Conservation (phyloP, 257 asterid genomes). For the Solanum boliviense region DNA sequence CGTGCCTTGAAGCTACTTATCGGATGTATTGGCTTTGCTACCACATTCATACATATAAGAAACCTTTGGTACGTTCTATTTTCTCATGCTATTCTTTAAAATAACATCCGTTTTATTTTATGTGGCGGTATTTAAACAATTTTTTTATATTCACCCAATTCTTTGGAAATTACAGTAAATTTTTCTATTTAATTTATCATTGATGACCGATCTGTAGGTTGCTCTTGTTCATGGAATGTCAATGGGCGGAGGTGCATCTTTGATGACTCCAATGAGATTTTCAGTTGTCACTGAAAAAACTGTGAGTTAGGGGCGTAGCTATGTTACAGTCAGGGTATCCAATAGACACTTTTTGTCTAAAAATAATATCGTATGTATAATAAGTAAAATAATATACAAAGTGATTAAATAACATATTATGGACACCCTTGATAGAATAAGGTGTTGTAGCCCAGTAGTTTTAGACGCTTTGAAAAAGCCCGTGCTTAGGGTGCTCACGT, state of each 20-base stretch:
- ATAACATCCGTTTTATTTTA: no score
- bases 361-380: no score
- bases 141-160: neutral
- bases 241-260: slow-evolving; percentile 94
- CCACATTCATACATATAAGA: slow-evolving; percentile 82
- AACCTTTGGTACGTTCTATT: slow-evolving; percentile 41
- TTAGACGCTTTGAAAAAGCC: no score
- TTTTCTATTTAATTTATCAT: neutral
- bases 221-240: slow-evolving; percentile 86
- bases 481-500: no score
- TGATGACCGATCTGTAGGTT: slow-evolving; percentile 24
- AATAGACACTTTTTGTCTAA: no score
- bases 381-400: no score
- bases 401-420: no score
- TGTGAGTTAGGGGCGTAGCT: slow-evolving; percentile 21
- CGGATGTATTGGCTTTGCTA: slow-evolving; percentile 94
- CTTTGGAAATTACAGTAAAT: no score
- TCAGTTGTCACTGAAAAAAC: slow-evolving; percentile 86
- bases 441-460: no score
- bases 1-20: slow-evolving; percentile 67
- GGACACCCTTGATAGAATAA: no score
- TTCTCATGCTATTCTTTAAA: neutral
- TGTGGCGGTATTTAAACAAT: no score
- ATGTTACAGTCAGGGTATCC: no score
- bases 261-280: slow-evolving; percentile 83